Evolutionary conservation across 129 eudicot genomes (phyloP), one percentile per base, ranked within the genome.

Genomic region (Oenanthe sinensis): DNA sequence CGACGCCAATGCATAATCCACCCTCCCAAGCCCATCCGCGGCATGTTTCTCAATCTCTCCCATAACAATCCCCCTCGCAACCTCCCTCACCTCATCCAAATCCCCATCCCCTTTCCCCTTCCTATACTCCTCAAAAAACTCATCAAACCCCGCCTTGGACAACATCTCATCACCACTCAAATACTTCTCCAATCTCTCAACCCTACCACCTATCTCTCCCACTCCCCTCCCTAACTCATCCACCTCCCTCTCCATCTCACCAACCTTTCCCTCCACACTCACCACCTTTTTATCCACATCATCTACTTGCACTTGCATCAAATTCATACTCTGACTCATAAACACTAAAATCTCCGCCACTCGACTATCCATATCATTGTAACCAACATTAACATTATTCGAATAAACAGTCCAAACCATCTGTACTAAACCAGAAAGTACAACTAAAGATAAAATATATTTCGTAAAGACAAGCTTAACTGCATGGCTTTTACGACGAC

Each of bases 31-130:
- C 81, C 98, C 98, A 87, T 94, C 98, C 3, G 98, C 93, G 13
- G 96, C 98, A 65, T 94, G 98, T 74, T 77, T 94, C 42, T 82
- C 90, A 44, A 94, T 90, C 83, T 94, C 98, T 62, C 74, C 86
- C 86, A 80, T 47, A 47, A 47, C 92, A 37, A 95, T 75, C 52
- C 84, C 88, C 87, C 81, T 83, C 1, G 98, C 98, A 80, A 87
- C 87, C 16, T 79, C 87, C 83, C 87, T 83, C 12, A 95, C 75
- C 54, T 91, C 96, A 77, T 94, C 98, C 79, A 91, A 70, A 33
- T 33, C 36, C 36, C 36, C 36, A 68, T 74, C 87, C 14, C 84
- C 85, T 39, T 74, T 86, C 45, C 74, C 79, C 74, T 47, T 13
- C 50, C 28, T 80, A 13, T 82, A 90, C 8, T 89, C 96, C 80